These are phyloP conservation scores for Daldinia eschscholtzii DNA, from an alignment of 2,329 filamentous ascomycete species.

Conservation along the genomic window DNA sequence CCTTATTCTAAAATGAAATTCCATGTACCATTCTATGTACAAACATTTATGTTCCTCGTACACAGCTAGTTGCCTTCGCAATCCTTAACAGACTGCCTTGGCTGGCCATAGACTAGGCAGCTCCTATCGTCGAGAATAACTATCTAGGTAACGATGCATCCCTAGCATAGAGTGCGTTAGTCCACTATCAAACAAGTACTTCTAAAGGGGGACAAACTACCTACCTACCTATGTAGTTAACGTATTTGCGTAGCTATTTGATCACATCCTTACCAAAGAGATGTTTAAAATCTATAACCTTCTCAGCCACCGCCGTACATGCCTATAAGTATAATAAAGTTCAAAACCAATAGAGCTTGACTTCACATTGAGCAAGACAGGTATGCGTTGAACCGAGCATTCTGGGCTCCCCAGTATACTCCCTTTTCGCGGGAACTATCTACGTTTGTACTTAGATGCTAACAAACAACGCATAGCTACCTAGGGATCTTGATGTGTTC, in stretches of 20 bases:
- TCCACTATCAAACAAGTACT: neutral
- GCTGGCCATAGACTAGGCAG: neutral
- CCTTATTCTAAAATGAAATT: neutral
- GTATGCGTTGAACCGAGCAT: neutral
- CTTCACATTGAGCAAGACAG: no score
- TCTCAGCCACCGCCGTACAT: no score
- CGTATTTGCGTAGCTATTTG: neutral
- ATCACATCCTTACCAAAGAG: neutral
- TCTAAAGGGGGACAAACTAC: neutral
- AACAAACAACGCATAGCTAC: neutral
- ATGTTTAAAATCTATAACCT: no score
- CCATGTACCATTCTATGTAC: neutral
- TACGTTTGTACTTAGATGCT: neutral
- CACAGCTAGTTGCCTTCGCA: neutral
- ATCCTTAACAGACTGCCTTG: neutral
- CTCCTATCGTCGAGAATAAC: neutral
- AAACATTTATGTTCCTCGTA: neutral
- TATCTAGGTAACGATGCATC: neutral
- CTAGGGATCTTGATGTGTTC: no score
- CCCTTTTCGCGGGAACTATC: neutral
- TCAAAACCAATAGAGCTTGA: no score
- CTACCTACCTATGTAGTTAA: neutral
- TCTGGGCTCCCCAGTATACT: neutral
- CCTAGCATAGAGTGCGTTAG: neutral
- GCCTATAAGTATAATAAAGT: no score